Conservation (phyloP, 306 rosid genomes). For the Quercus bicolor region DNA sequence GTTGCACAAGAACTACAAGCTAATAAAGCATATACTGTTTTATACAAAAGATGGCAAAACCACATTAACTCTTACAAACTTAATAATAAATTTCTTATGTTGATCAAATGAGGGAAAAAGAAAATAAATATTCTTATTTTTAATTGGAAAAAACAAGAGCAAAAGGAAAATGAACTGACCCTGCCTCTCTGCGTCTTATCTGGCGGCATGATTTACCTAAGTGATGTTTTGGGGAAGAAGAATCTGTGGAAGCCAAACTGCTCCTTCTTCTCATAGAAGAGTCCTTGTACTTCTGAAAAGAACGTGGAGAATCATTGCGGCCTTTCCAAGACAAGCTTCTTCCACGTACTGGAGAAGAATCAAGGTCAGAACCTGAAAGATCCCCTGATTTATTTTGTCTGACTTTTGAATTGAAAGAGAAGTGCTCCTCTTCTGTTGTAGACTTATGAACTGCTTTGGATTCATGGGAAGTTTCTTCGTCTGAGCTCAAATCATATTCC, state of each 20-base stretch:
- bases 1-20: neutral
- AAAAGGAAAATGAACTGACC: constrained; percentile 35
- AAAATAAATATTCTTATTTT: neutral
- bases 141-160: neutral
- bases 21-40: neutral
- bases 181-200: constrained; percentile 55
- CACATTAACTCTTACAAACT: neutral
- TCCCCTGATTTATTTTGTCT: constrained; percentile 53
- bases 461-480: constrained; percentile 58
- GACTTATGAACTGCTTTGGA: constrained; percentile 42
- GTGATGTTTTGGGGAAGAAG: constrained; percentile 62
- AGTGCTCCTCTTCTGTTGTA: constrained; percentile 33
- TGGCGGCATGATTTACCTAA: constrained; percentile 87
- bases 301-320: constrained; percentile 44
- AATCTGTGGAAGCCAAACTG: constrained; percentile 48
- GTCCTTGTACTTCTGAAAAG: constrained; percentile 56
- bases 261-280: constrained; percentile 44
- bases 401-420: constrained; percentile 29
- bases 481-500: constrained; percentile 66
- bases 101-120: neutral
- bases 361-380: constrained; percentile 50
- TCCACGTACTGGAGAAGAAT: constrained; percentile 53
- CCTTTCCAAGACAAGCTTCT: constrained; percentile 96
- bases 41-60: neutral
- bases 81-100: neutral